Evolutionary conservation across 345 rosid genomes (phyloP), one percentile per base, ranked within the genome.

Genomic region (Turritis glabra): DNA sequence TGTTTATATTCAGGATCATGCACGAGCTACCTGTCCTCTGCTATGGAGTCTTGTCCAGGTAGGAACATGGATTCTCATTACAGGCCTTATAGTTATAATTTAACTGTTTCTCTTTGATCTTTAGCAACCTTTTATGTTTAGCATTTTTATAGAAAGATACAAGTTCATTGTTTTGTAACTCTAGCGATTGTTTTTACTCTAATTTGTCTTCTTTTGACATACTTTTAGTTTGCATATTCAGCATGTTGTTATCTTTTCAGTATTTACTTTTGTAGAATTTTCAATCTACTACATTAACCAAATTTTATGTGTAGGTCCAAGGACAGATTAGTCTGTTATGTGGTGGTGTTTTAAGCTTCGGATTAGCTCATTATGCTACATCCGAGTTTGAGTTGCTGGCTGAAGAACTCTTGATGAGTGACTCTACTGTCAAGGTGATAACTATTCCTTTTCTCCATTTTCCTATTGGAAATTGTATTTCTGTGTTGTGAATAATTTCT

Each of bases 41-140:
- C 88, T 91, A 67, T 94, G 98, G 98, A 91, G 98, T 72, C 97
- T 97, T 78, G 97, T 91, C 63, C 99, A 95, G 97, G 99, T 95
- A 81, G 21, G 48, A 21, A 48, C 18, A 26, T 35, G 33, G 64
- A 53, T 61, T 74, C 19, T 66, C 12, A 67, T 35, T 26, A 58
- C 35, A 59, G 62, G 44, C 27, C 25, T 51, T 75, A 38, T 58
- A 56, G 22, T 6, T 29, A 4, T 29, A 29, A 6, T 65, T 33
- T 37, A 54, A 33, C 29, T 56, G 40, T 55, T 37, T 37, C 0
- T 65, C 64, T 10, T 44, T 55, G 19, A 37, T 27, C 40, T 65
- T 64, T n/a, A 8, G 50, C n/a, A n/a, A n/a, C n/a, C n/a, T n/a
- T n/a, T n/a, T n/a, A n/a, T n/a, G n/a, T n/a, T n/a, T n/a, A n/a